Percentiles rank a stretch among this genome's conserved stretches.
Conservation (phyloP, 2,329 filamentous ascomycete species). For the Fusarium bactridioides region DNA sequence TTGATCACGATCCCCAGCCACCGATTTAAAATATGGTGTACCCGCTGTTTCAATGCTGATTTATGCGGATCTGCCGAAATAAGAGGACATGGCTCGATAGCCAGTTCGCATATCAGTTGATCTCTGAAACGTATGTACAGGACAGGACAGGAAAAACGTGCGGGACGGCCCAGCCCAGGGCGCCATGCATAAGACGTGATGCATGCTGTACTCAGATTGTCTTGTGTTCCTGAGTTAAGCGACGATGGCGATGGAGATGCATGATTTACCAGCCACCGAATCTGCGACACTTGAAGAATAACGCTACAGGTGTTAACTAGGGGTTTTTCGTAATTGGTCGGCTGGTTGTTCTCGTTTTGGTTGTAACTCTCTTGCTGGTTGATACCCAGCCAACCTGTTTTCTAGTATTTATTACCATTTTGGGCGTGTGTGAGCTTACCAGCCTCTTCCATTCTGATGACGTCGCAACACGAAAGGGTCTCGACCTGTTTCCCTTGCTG, state of each 20-base stretch:
- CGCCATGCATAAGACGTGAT: slow-evolving; percentile 4
- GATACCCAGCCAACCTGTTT: slow-evolving; percentile 26
- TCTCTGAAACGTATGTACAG: slow-evolving; percentile 2
- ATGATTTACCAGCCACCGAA: slow-evolving; percentile 11
- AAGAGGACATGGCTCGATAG: not conserved
- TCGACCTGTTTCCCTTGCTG: not conserved
- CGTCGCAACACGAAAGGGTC: not conserved
- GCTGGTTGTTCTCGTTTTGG: not conserved
- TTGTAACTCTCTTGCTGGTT: not conserved
- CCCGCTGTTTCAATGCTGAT: not conserved
- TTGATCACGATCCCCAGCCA: slow-evolving; percentile 29
- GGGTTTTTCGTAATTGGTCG: not conserved
- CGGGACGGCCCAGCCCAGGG: slow-evolving; percentile 27
- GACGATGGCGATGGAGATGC: not conserved
- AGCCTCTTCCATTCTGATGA: slow-evolving; percentile 27
- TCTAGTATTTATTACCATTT: slow-evolving; percentile 19
- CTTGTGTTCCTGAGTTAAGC: slow-evolving; percentile 24
- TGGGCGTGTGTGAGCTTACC: slow-evolving; percentile 4
- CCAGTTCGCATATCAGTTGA: not conserved
- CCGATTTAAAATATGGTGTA: not conserved
- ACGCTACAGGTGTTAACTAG: not conserved
- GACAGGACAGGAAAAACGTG: not conserved
- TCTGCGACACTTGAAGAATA: not conserved
- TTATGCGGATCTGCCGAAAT: slow-evolving; percentile 9
- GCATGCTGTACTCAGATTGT: not conserved